These are phyloP conservation scores for Erythrobasidium hasegawianum DNA, from an alignment of 1,284 basidiomycete species.

Conservation along the genomic window DNA sequence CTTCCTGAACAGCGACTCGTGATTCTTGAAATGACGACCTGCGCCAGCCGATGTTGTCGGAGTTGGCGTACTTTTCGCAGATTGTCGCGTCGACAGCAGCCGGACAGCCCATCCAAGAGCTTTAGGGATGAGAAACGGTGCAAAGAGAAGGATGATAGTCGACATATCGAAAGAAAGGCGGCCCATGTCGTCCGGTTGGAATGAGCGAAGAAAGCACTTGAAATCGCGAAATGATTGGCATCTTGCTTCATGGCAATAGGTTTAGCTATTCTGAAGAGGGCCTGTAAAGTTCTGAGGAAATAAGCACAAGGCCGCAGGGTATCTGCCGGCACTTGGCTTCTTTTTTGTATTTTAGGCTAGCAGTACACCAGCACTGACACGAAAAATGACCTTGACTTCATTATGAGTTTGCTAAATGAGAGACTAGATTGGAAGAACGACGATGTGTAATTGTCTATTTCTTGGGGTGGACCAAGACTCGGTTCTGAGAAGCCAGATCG, in stretches of 20 bases:
- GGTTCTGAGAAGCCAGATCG: conserved; percentile 16
- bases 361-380: not conserved
- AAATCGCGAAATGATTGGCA: too few relatives aligned
- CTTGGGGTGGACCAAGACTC: conserved; percentile 32
- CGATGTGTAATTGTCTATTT: conserved; percentile 7
- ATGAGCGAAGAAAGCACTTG: too few relatives aligned
- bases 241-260: too few relatives aligned
- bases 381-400: not conserved
- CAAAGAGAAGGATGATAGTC: conserved; percentile 17
- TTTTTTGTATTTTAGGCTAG: not conserved
- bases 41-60: not conserved
- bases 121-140: conserved; percentile 25
- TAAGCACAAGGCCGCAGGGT: not conserved
- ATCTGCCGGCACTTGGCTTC: not conserved
- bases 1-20: not conserved
- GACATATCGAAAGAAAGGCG: conserved; percentile 2
- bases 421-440: not conserved
- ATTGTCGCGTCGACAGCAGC: not conserved
- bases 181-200: too few relatives aligned
- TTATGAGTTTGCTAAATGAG: not conserved
- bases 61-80: not conserved
- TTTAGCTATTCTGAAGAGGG: too few relatives aligned
- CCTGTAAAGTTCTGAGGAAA: too few relatives aligned
- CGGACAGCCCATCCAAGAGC: not conserved
- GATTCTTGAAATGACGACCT: not conserved